These are phyloP conservation scores for Tylopilus plumbeoviolaceoides DNA, from an alignment of 768 basidiomycete species.

Conservation along the genomic window DNA sequence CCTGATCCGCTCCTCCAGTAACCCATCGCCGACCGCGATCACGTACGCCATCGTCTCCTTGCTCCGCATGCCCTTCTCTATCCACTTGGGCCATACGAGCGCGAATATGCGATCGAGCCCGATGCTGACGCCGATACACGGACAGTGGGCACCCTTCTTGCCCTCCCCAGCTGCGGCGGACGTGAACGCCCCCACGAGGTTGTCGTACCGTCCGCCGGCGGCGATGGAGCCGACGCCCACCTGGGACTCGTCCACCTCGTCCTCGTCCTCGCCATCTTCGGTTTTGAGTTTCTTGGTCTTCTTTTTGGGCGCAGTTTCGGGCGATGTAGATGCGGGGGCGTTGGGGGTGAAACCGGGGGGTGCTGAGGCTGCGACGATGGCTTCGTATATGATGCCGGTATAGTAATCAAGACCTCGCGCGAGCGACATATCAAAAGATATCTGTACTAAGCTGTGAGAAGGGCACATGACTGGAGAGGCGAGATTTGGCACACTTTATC, in stretches of 20 bases:
- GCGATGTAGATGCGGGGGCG: conserved; percentile 38
- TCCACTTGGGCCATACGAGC: conserved; percentile 84
- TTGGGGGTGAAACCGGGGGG: conserved; percentile 74
- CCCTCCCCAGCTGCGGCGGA: conserved; percentile 72
- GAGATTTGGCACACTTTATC: conserved; percentile 54
- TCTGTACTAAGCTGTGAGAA: conserved; percentile 37
- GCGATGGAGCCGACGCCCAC: conserved; percentile 99
- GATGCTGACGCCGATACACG: conserved; percentile 90
- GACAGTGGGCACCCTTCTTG: conserved; percentile 63
- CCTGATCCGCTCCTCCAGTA: conserved; percentile 79
- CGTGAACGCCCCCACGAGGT: conserved; percentile 90
- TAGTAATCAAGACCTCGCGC: conserved; percentile 99
- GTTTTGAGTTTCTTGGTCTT: conserved; percentile 35
- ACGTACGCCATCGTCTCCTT: conserved; percentile 96
- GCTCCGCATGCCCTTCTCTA: conserved; percentile 70
- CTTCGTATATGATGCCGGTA: conserved; percentile 98
- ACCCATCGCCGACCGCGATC: conserved; percentile 84
- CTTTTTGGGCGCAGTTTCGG: conserved; percentile 29
- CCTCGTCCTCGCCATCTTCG: conserved; percentile 52
- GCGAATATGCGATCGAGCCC: conserved; percentile 94
- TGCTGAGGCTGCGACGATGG: conserved; percentile 88
- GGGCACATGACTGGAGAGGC: background rate
- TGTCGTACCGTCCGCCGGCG: conserved; percentile 96
- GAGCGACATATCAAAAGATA: conserved; percentile 95
- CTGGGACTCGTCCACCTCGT: conserved; percentile 88